These are phyloP conservation scores for Cucurbita argyrosperma DNA, from an alignment of 306 rosid genomes.

Conservation along the genomic window DNA sequence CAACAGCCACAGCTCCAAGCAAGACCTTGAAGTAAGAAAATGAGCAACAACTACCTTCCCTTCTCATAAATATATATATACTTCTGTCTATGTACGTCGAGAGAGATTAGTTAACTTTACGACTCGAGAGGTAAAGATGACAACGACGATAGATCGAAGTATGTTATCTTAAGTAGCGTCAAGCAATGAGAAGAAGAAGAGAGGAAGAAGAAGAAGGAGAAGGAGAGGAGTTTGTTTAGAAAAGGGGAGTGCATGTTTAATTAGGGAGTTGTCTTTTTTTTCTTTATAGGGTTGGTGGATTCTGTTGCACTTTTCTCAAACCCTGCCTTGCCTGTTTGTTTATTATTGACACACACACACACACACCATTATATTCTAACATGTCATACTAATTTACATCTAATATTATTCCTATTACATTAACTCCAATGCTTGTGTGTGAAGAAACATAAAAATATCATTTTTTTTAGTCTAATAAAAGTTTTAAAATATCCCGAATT, in stretches of 20 bases:
- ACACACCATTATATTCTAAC: neutral
- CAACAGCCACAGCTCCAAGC: neutral
- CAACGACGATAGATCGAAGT: neutral
- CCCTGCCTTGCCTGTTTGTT: neutral
- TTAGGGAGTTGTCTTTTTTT: neutral
- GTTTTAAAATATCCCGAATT: too few species aligned
- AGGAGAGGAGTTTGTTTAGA: neutral
- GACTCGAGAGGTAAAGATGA: neutral
- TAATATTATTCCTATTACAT: neutral
- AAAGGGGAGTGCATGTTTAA: neutral
- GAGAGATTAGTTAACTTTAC: neutral
- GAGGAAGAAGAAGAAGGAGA: neutral
- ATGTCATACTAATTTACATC: neutral
- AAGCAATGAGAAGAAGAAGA: neutral
- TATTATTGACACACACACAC: neutral
- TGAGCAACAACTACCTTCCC: neutral
- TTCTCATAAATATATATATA: neutral
- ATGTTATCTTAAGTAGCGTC: neutral
- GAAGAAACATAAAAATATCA: neutral
- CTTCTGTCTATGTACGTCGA: neutral
- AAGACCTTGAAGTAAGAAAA: neutral
- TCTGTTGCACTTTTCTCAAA: conserved; percentile 10
- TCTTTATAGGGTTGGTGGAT: conserved; percentile 6
- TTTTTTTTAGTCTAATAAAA: too few species aligned
- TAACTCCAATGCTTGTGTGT: neutral